Evolutionary conservation across 2,329 filamentous ascomycete species (phyloP).

Genomic region (Fusarium hainanense): DNA sequence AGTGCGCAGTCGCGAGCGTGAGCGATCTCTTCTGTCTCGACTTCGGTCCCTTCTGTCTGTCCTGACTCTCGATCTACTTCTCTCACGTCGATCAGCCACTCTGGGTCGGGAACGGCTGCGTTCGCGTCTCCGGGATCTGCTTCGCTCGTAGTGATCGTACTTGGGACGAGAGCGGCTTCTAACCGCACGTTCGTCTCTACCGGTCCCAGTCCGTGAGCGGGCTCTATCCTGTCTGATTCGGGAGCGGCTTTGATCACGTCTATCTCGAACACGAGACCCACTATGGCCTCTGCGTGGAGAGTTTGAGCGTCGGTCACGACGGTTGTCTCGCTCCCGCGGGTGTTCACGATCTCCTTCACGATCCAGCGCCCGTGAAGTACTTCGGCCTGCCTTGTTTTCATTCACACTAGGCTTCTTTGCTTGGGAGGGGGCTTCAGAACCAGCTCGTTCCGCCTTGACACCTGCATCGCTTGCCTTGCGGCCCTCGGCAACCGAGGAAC

Average conservation of each 20-base stretch:
- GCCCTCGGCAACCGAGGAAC: slow-evolving; percentile 55
- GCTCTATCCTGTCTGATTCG: slow-evolving; percentile 53
- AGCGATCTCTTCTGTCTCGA: slow-evolving; percentile 46
- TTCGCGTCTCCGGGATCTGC: slow-evolving; percentile 51
- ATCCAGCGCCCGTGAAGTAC: slow-evolving; percentile 47
- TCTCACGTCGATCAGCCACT: slow-evolving; percentile 48
- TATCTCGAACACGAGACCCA: slow-evolving; percentile 48
- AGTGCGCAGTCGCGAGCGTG: slow-evolving; percentile 44
- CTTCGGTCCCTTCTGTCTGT: slow-evolving; percentile 46
- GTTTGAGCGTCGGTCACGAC: slow-evolving; percentile 52
- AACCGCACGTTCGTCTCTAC: slow-evolving; percentile 48
- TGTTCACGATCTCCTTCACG: slow-evolving; percentile 45
- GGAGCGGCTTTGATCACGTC: slow-evolving; percentile 54
- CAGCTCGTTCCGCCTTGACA: slow-evolving; percentile 52
- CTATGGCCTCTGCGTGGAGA: slow-evolving; percentile 54
- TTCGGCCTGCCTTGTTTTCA: slow-evolving; percentile 50
- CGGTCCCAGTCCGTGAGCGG: slow-evolving; percentile 52
- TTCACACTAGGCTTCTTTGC: slow-evolving; percentile 42
- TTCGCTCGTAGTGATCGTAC: slow-evolving; percentile 51
- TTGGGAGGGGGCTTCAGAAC: slow-evolving; percentile 47
- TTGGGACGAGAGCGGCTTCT: slow-evolving; percentile 51
- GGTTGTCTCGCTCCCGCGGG: slow-evolving; percentile 44
- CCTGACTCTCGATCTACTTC: slow-evolving; percentile 47
- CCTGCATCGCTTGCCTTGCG: slow-evolving; percentile 53
- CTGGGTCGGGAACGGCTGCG: slow-evolving; percentile 53